Base-by-base conservation (phyloP, 129 eudicot species). In the Saposhnikovia divaricata region DNA sequence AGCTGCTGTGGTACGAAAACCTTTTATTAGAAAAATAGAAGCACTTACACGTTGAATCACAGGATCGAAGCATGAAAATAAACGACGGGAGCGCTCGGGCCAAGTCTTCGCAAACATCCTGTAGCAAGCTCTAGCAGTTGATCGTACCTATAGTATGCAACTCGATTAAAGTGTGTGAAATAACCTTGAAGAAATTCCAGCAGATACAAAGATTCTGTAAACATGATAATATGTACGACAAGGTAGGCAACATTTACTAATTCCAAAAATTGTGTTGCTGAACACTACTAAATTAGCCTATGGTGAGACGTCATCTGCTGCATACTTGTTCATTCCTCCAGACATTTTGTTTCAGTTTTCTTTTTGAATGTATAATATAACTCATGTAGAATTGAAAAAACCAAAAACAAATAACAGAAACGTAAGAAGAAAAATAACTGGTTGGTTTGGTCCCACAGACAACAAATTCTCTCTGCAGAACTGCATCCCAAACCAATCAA, bases 101-200 rank as follows among this genome's bases (percentile, higher is more conserved):
- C 99, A 95, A 25, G 99, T 95, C 88, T 89, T 95, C 6, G 96
- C 88, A 77, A 92, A 95, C 96, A 95, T 87, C 83, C 99, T 89
- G 83, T 95, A 95, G 87, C 97, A 95, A n/a, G 94, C 90, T 84
- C 99, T 92, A 77, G 99, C 99, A 78, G 97, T 95, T 68, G 99
- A 77, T 61, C 99, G 92, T 46, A 95, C 99, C 99, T 95, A 85
- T 83, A 82, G 12, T 61, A 43, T 37, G 45, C 66, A 76, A 81
- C 5, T 51, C 31, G 83, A 82, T 83, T 85, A 47, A 68, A 77
- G 77, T 53, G 8, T 38, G 47, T 15, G 10, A 12, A 42, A 38
- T 38, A 40, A 66, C 11, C 40, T 23, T 48, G 46, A 48, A 50
- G 27, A 16, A 15, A 23, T 61, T 63, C 66, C 80, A 50, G 8